phyloP scores from a whole-genome alignment of 495 filamentous ascomycete genomes.

The Aspergillus funiculosus region DNA sequence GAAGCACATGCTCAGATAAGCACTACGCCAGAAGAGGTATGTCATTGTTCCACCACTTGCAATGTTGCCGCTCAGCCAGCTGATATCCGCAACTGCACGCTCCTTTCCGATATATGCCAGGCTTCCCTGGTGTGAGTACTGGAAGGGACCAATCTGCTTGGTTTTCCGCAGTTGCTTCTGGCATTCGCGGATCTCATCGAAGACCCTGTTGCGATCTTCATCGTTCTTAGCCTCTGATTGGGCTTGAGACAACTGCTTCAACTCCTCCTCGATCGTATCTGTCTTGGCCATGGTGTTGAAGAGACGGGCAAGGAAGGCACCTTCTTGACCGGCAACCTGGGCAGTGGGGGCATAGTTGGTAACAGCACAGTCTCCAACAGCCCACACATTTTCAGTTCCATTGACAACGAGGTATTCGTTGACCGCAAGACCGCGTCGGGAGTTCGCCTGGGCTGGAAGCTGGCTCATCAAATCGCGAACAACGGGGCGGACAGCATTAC shows the following conservation, averaged over 20 bases:
- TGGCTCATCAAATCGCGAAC: constrained; percentile 86
- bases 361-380: constrained; percentile 81
- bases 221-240: constrained; percentile 59
- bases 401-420: constrained; percentile 99
- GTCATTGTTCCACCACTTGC: constrained; percentile 76
- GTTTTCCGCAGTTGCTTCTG: constrained; percentile 81
- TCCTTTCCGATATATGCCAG: constrained; percentile 98
- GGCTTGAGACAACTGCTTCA: constrained; percentile 55
- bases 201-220: constrained; percentile 49
- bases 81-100: constrained; percentile 94
- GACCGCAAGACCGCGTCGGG: constrained; percentile 86
- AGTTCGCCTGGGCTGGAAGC: constrained; percentile 91
- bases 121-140: constrained; percentile 95
- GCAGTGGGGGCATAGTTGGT: constrained; percentile 97
- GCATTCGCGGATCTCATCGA: constrained; percentile 70
- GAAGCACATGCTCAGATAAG: constrained; percentile 99
- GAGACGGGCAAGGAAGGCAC: constrained; percentile 86
- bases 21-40: constrained; percentile 92
- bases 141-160: constrained; percentile 92
- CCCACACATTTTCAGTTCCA: constrained; percentile 94
- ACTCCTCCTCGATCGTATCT: constrained; percentile 66
- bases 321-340: constrained; percentile 94
- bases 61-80: constrained; percentile 95
- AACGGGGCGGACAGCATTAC: constrained; percentile 85
- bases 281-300: constrained; percentile 98